phyloP scores from a whole-genome alignment of 1,284 basidiomycete genomes.

The Kwoniella shivajii region DNA sequence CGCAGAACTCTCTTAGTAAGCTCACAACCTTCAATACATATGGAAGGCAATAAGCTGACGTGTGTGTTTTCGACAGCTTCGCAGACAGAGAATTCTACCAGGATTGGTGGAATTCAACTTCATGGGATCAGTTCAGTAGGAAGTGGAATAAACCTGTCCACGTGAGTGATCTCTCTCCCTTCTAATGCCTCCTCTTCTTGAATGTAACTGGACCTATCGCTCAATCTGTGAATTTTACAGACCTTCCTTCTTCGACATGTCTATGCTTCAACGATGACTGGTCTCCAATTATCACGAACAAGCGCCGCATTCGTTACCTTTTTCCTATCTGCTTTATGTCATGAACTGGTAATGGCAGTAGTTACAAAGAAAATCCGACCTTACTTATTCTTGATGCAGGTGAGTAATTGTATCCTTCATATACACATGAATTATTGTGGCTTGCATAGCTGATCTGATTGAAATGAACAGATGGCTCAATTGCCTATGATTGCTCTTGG shows the following conservation, averaged over 20 bases:
- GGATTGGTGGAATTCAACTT: slow-evolving; percentile 98
- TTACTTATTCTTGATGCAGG: slow-evolving; percentile 51
- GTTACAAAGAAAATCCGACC: slow-evolving; percentile 83
- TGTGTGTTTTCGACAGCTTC: slow-evolving; percentile 62
- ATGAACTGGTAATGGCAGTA: slow-evolving; percentile 95
- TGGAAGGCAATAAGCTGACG: neutral
- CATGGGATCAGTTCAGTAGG: slow-evolving; percentile 94
- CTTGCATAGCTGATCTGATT: neutral
- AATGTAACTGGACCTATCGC: no score
- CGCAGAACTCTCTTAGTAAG: slow-evolving; percentile 83
- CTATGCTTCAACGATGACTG: slow-evolving; percentile 81
- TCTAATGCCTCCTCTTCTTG: neutral
- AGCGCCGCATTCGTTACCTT: slow-evolving; percentile 91
- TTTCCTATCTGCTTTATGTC: slow-evolving; percentile 79
- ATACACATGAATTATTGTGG: neutral
- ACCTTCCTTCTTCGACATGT: slow-evolving; percentile 93
- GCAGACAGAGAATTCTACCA: slow-evolving; percentile 96
- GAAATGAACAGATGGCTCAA: slow-evolving; percentile 72
- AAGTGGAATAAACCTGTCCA: slow-evolving; percentile 83
- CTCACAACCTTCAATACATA: slow-evolving; percentile 10
- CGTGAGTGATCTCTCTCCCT: slow-evolving; percentile 26
- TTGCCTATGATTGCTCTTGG: slow-evolving; percentile 86
- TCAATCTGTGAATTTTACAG: no score
- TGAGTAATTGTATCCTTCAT: slow-evolving; percentile 27
- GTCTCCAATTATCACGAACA: slow-evolving; percentile 71